phyloP scores from a whole-genome alignment of 768 basidiomycete species.

The Cystobasidiopsis lactophilus region DNA sequence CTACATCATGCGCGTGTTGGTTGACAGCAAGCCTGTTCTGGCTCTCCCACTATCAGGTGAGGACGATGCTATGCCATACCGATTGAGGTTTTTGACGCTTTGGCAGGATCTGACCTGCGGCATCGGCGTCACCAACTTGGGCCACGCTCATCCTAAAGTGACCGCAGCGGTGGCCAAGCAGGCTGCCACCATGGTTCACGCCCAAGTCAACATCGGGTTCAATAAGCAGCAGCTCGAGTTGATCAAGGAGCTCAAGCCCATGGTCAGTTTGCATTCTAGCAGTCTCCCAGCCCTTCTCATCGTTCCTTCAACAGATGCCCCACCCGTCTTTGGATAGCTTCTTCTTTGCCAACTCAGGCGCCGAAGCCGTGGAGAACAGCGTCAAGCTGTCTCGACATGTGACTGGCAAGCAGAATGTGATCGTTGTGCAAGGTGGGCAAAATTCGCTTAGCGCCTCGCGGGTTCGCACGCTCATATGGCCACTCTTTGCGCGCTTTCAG shows the following conservation, averaged over 20 bases:
- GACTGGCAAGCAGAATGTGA: conserved; percentile 68
- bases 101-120: conserved; percentile 1
- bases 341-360: conserved; percentile 93
- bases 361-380: conserved; percentile 75
- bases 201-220: conserved; percentile 68
- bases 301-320: too few species aligned
- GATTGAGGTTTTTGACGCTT: not conserved
- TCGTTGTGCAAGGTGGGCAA: conserved; percentile 73
- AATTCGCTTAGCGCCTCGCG: conserved; percentile 36
- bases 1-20: too few species aligned
- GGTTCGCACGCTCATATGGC: not conserved
- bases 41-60: too few species aligned
- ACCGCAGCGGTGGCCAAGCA: conserved; percentile 76
- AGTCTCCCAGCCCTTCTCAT: too few species aligned
- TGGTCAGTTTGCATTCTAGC: too few species aligned
- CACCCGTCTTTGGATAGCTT: conserved; percentile 75
- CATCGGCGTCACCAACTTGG: conserved; percentile 60
- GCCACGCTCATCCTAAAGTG: conserved; percentile 69
- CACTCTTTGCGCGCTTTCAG: too few species aligned
- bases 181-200: conserved; percentile 41
- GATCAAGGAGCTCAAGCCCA: conserved; percentile 58
- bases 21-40: too few species aligned
- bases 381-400: conserved; percentile 62
- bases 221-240: conserved; percentile 67
- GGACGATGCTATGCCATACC: too few species aligned